These are phyloP conservation scores for Sphaerulina populicola DNA, from an alignment of 2,329 filamentous ascomycete genomes.

Conservation along the genomic window DNA sequence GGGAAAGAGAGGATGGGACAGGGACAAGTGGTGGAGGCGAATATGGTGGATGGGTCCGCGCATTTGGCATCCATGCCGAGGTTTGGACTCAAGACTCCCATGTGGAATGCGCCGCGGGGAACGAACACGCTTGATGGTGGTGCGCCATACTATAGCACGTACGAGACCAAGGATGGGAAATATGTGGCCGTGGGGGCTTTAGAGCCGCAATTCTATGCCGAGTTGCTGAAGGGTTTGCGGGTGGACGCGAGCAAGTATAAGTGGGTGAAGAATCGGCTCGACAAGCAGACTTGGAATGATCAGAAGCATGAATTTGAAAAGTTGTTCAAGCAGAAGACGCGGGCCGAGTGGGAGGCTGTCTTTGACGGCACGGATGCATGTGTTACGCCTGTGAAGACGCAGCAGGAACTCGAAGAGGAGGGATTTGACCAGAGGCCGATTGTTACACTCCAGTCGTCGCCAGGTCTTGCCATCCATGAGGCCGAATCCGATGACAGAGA, in stretches of 20 bases:
- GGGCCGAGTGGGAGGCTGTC: slow-evolving; percentile 71
- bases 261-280: slow-evolving; percentile 46
- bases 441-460: slow-evolving; percentile 62
- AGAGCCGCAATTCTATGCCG: slow-evolving; percentile 75
- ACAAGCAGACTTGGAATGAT: slow-evolving; percentile 59
- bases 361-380: slow-evolving; percentile 92
- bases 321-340: slow-evolving; percentile 60
- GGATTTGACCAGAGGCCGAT: slow-evolving; percentile 62
- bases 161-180: slow-evolving; percentile 68
- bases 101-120: slow-evolving; percentile 59
- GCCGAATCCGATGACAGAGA: slow-evolving; percentile 37
- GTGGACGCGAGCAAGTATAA: slow-evolving; percentile 40
- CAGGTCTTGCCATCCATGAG: slow-evolving; percentile 54
- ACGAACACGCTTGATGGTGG: slow-evolving; percentile 75
- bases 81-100: slow-evolving; percentile 53
- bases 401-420: slow-evolving; percentile 58
- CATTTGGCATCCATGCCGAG: slow-evolving; percentile 74
- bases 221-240: slow-evolving; percentile 58
- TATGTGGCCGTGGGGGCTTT: slow-evolving; percentile 83
- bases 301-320: slow-evolving; percentile 54
- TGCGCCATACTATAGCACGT: slow-evolving; percentile 81
- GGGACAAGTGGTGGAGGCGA: slow-evolving; percentile 87
- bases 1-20: slow-evolving; percentile 54
- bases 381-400: slow-evolving; percentile 76
- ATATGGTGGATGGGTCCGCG: slow-evolving; percentile 86